Base-by-base conservation (phyloP, 148 eudicot genomes). In the Suaeda aralocaspica region DNA sequence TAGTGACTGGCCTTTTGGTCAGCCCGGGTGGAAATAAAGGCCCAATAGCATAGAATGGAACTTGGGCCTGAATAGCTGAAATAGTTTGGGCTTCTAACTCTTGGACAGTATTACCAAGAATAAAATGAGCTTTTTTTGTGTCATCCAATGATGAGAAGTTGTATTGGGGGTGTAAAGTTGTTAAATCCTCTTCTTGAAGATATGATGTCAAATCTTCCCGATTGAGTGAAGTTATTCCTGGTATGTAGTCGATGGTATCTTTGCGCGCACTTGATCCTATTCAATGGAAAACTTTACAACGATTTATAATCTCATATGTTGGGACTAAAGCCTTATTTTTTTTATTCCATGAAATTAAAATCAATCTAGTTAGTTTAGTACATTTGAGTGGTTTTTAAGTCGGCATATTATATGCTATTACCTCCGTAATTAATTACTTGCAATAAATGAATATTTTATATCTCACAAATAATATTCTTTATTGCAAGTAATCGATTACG, bases 131-230 rank as follows among this genome's bases (percentile, higher is more conserved):
- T 45, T 56, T 55, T 70, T 63, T 78, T 11, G 76, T 72, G 36
- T 78, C 79, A 0, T 71, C 66, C 24, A 81, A 62, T 9, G 81
- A 56, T 29, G 21, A 36, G 28, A 67, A 44, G 25, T 88, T 81
- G 16, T 82, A 79, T 33, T 82, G 63, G 57, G 89, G 92, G 76
- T 78, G 42, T 6, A 56, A 36, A 31, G 79, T 74, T 76, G 91
- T 65, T 71, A 52, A 49, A 26, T 76, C 79, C 19, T 76, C 71
- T 48, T 65, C 79, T 76, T 76, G 79, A 22, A 91, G 83, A 71
- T 83, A 88, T 7, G 96, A 88, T 85, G 80, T 84, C 34, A 88
- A 73, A 64, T 91, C 96, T 13, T 64, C 81, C 28, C 88, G 84
- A 29, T 84, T 74, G 5, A 91, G 79, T 13, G 86, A 30, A 12